Conservation (phyloP, 2,329 filamentous ascomycete genomes). For the Colletotrichum sp. region DNA sequence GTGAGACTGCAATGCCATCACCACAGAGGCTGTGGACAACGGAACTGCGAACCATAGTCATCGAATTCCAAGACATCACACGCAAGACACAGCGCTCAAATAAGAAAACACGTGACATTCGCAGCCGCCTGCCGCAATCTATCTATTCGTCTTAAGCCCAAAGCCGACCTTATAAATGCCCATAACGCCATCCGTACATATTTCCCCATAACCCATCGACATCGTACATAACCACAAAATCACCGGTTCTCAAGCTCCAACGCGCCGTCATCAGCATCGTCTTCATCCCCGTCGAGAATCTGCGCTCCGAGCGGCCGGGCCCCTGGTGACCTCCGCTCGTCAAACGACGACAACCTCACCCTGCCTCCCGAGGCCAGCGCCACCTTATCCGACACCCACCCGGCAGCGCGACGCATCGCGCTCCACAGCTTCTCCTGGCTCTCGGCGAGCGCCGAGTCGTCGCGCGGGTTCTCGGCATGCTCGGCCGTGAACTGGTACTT, state of each 20-base stretch:
- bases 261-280: constrained; percentile 40
- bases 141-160: neutral
- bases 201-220: neutral
- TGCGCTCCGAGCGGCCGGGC: constrained; percentile 27
- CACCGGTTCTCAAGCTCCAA: constrained; percentile 48
- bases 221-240: neutral
- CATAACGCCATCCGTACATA: neutral
- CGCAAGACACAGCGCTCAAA: neutral
- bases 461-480: constrained; percentile 75
- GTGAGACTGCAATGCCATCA: neutral
- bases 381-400: constrained; percentile 65
- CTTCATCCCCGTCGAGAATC: constrained; percentile 49
- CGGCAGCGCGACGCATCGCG: constrained; percentile 55
- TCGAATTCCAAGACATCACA: neutral
- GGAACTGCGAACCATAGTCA: neutral
- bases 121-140: neutral
- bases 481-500: constrained; percentile 98
- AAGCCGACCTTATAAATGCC: neutral
- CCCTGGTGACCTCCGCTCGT: constrained; percentile 45
- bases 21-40: neutral
- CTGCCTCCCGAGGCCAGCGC: constrained; percentile 59
- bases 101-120: neutral
- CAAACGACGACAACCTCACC: constrained; percentile 54
- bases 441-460: constrained; percentile 60
- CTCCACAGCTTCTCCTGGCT: constrained; percentile 71